Evolutionary conservation across 148 eudicot genomes (phyloP).

Genomic region (Rhododendron griersonianum): DNA sequence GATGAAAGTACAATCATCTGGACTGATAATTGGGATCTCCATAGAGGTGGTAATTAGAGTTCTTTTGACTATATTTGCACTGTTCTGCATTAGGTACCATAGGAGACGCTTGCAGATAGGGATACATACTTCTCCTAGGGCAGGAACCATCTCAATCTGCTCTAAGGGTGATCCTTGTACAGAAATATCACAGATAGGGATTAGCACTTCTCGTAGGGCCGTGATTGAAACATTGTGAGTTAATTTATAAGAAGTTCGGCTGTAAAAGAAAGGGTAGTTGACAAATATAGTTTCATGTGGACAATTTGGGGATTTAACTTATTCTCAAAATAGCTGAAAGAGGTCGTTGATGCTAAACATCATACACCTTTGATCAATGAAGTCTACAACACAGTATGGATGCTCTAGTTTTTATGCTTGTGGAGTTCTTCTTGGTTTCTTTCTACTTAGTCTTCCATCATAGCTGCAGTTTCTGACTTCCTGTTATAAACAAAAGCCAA

Average conservation of each 20-base stretch:
- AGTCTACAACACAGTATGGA: not conserved
- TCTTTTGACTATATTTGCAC: conserved; percentile 48
- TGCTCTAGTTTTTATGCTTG: not conserved
- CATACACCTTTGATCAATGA: not conserved
- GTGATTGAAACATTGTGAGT: not conserved
- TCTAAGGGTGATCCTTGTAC: conserved; percentile 69
- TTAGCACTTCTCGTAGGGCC: conserved; percentile 44
- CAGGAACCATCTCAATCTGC: conserved; percentile 63
- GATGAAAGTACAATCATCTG: conserved; percentile 57
- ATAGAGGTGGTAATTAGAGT: conserved; percentile 89
- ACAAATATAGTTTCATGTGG: not conserved
- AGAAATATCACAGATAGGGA: conserved; percentile 30
- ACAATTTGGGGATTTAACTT: not conserved
- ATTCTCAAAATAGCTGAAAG: not conserved
- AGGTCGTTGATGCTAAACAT: too few species aligned
- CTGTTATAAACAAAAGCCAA: too few species aligned
- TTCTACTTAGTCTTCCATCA: not conserved
- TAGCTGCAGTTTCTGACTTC: not conserved
- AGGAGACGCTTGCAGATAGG: conserved; percentile 56
- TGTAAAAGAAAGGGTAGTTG: not conserved
- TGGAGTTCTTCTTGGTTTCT: not conserved
- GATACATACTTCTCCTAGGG: conserved; percentile 71
- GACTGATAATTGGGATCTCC: conserved; percentile 71
- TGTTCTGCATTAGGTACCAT: conserved; percentile 63
- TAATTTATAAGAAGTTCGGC: not conserved